Conservation (phyloP, 1,284 basidiomycete species). For the Pseudozyma tsukubaensis region DNA sequence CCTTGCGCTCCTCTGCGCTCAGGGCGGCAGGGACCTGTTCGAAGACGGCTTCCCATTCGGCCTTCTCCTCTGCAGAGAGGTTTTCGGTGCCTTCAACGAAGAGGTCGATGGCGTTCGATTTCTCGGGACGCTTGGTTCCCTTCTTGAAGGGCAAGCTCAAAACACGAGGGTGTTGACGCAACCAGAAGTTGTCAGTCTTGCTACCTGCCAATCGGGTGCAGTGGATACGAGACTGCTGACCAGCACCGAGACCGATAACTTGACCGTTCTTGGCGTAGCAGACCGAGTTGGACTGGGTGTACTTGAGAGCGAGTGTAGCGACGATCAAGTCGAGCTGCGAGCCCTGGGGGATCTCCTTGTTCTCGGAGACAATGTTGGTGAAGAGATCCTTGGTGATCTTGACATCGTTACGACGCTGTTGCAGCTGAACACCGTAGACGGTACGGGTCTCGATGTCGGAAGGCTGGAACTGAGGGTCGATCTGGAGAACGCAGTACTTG, state of each 20-base stretch:
- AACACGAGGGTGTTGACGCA: conserved; percentile 93
- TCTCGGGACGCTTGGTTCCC: conserved; percentile 96
- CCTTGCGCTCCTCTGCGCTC: conserved; percentile 76
- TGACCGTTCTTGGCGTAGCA: conserved; percentile 93
- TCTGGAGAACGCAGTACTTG: conserved; percentile 92
- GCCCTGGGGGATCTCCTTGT: conserved; percentile 75
- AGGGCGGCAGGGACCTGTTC: conserved; percentile 80
- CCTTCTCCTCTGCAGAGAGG: conserved; percentile 74
- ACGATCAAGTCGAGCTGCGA: conserved; percentile 65
- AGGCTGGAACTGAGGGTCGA: conserved; percentile 65
- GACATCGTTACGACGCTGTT: conserved; percentile 90
- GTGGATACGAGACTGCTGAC: conserved; percentile 98
- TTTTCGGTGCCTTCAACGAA: conserved; percentile 82
- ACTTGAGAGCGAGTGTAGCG: conserved; percentile 95
- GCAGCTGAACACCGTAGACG: conserved; percentile 91
- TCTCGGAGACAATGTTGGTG: conserved; percentile 86
- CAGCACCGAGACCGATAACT: conserved; percentile 94
- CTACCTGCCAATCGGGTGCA: conserved; percentile 96
- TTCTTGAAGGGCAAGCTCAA: conserved; percentile 94
- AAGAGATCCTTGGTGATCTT: conserved; percentile 87
- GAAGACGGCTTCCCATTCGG: conserved; percentile 91
- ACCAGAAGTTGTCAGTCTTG: conserved; percentile 99
- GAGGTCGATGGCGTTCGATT: conserved; percentile 96
- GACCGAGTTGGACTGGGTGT: conserved; percentile 99
- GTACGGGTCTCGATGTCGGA: conserved; percentile 83